Conservation (phyloP, 306 rosid species). For the Quercus suber region DNA sequence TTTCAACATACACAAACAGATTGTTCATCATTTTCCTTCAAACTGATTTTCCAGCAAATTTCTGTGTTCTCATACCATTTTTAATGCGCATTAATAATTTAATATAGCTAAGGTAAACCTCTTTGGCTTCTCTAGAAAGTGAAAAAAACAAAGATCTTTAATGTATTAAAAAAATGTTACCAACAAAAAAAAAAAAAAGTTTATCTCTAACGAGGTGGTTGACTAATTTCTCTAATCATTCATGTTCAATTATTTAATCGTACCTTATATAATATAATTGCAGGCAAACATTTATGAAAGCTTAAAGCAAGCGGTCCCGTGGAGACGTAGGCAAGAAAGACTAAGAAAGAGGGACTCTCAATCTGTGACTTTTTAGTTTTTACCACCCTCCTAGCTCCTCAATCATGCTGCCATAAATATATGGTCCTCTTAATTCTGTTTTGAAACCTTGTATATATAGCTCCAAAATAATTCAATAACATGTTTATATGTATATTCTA, state of each 20-base stretch:
- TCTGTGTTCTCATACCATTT: neutral
- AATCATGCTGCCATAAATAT: conserved; percentile 4
- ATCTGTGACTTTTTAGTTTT: neutral
- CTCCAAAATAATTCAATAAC: neutral
- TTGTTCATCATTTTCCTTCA: neutral
- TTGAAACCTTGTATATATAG: neutral
- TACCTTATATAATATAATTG: conserved; percentile 12
- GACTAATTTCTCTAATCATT: neutral
- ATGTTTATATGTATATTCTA: neutral
- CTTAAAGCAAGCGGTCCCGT: conserved; percentile 80
- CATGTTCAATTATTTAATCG: conserved; percentile 16
- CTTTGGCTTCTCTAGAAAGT: neutral
- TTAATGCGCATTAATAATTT: neutral
- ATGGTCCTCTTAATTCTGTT: neutral
- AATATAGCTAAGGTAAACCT: neutral
- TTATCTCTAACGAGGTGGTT: no score
- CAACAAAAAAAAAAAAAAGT: no score
- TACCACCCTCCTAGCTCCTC: neutral
- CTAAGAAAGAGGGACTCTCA: conserved; percentile 19
- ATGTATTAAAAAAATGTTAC: neutral
- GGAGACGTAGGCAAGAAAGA: conserved; percentile 64
- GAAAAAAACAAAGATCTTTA: neutral
- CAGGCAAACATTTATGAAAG: conserved; percentile 75
- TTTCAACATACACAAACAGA: neutral
- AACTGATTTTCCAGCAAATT: neutral